These are phyloP conservation scores for Ajuga chamaepitys DNA, from an alignment of 257 asterid genomes.

Conservation along the genomic window DNA sequence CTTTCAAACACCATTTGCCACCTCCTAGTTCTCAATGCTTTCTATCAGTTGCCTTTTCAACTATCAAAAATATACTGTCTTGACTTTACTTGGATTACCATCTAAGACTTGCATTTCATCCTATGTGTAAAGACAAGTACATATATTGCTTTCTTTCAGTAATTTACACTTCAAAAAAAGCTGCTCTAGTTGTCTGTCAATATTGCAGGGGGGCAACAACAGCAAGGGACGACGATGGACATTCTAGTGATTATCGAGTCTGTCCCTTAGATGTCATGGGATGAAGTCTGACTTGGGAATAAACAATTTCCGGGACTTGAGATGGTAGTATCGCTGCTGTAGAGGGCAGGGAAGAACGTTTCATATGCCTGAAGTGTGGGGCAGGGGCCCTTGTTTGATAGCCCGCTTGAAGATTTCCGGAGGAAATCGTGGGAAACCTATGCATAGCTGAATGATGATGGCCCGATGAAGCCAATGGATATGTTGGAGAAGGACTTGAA, in stretches of 20 bases:
- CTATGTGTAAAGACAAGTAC: not conserved
- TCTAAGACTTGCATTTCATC: not conserved
- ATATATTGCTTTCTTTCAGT: not conserved
- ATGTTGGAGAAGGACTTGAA: no score
- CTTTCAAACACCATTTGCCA: not conserved
- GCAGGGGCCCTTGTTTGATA: slow-evolving; percentile 32
- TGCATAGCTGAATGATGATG: not conserved
- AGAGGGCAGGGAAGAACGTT: not conserved
- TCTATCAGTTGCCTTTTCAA: not conserved
- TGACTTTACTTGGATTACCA: not conserved
- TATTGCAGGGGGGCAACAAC: not conserved
- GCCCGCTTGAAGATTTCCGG: not conserved
- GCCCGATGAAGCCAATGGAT: not conserved
- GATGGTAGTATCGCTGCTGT: not conserved
- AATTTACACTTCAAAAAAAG: not conserved
- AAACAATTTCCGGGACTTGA: not conserved
- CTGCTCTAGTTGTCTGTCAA: not conserved
- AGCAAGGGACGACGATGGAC: not conserved
- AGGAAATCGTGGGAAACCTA: not conserved
- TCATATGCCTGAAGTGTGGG: slow-evolving; percentile 35
- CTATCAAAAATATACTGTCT: not conserved
- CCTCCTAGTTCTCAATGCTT: not conserved
- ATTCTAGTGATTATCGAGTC: not conserved
- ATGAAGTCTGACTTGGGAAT: slow-evolving; percentile 5
- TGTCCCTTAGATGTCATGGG: not conserved